phyloP scores from a whole-genome alignment of 192 early-diverging fungal genomes.

The Martensiomyces pterosporus region DNA sequence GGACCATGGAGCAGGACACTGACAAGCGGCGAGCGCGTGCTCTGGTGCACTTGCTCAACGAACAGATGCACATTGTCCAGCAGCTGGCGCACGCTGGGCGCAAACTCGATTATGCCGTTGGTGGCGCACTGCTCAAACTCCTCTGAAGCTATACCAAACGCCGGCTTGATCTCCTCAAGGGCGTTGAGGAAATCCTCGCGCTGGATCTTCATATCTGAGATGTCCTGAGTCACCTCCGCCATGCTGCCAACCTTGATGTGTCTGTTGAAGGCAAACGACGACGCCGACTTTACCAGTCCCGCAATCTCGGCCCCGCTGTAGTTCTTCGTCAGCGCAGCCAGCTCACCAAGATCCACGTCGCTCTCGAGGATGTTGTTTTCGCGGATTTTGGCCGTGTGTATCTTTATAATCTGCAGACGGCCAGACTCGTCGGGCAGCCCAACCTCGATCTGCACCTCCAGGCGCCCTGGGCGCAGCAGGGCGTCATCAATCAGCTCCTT shows the following conservation, averaged over 20 bases:
- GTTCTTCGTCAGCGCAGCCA: constrained; percentile 90
- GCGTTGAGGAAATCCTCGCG: constrained; percentile 84
- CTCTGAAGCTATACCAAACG: constrained; percentile 90
- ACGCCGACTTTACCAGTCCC: constrained; percentile 86
- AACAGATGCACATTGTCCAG: constrained; percentile 56
- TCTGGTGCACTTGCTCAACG: constrained; percentile 73
- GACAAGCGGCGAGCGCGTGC: constrained; percentile 83
- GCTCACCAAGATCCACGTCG: constrained; percentile 80
- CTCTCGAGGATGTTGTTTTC: constrained; percentile 70
- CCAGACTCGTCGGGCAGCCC: constrained; percentile 88
- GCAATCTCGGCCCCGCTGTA: constrained; percentile 97
- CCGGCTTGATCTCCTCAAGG: constrained; percentile 87
- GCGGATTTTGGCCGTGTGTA: constrained; percentile 84
- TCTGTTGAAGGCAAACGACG: constrained; percentile 93
- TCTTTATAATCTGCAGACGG: constrained; percentile 91
- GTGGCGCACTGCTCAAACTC: constrained; percentile 81
- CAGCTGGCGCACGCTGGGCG: constrained; percentile 56
- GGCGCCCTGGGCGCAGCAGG: constrained; percentile 86
- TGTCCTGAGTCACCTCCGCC: constrained; percentile 77
- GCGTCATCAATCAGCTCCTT: constrained; percentile 99
- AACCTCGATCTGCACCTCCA: constrained; percentile 98
- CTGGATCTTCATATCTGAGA: constrained; percentile 83
- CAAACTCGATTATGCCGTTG: constrained; percentile 85
- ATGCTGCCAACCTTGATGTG: constrained; percentile 91
- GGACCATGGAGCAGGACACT: constrained; percentile 85